These are phyloP conservation scores for Scheffersomyces segobiensis DNA, from an alignment of 1,139 yeast species.

Conservation along the genomic window DNA sequence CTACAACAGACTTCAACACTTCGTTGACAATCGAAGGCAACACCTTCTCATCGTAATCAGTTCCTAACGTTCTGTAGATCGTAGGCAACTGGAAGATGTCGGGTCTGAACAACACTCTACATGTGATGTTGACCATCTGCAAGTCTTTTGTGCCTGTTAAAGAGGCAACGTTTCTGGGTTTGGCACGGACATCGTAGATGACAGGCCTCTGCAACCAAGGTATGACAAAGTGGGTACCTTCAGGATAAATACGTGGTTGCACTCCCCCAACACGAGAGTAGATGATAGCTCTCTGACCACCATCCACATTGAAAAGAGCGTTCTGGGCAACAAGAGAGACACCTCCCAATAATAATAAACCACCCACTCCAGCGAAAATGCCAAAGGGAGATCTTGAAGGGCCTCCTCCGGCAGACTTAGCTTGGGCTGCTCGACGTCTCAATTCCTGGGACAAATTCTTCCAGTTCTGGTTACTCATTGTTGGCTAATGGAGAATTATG, in stretches of 20 bases:
- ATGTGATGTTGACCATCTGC: constrained; percentile 98
- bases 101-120: constrained; percentile 94
- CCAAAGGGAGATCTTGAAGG: constrained; percentile 58
- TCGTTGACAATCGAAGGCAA: constrained; percentile 96
- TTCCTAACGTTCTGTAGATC: constrained; percentile 88
- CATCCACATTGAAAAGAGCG: constrained; percentile 92
- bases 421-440: constrained; percentile 62
- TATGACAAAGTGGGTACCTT: constrained; percentile 91
- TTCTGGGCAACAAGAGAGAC: constrained; percentile 67
- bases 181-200: constrained; percentile 93
- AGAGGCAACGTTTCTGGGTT: constrained; percentile 96
- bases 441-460: constrained; percentile 64
- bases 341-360: constrained; percentile 71
- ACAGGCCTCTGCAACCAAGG: constrained; percentile 97
- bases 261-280: constrained; percentile 89
- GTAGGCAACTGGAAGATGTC: constrained; percentile 74
- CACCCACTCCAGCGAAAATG: constrained; percentile 77
- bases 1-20: constrained; percentile 93
- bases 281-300: constrained; percentile 97
- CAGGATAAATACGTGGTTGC: constrained; percentile 79
- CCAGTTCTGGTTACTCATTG: constrained; percentile 63
- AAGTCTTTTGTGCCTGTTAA: constrained; percentile 97
- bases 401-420: constrained; percentile 39
- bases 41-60: constrained; percentile 93
- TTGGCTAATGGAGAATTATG: constrained; percentile 1